Percentiles rank a stretch among this genome's conserved stretches.
Evolutionary conservation across 179 eudicot species (phyloP).

Genomic region (Beta corolliflora): DNA sequence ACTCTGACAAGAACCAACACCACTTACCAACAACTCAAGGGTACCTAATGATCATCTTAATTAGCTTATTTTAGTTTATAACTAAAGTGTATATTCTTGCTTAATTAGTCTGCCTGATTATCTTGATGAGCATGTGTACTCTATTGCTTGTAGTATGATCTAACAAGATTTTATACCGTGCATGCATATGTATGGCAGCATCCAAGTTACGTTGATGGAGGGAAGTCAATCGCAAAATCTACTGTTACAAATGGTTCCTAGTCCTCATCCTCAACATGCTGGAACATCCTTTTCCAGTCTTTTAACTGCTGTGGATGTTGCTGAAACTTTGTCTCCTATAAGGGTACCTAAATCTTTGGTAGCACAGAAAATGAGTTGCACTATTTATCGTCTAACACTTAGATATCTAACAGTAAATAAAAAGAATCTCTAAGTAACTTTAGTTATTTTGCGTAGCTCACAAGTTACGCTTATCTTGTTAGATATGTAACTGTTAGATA

Average conservation of each 20-base stretch:
- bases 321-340: constrained; percentile 15
- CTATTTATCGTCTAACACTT: too few species aligned
- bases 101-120: neutral
- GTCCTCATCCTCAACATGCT: constrained; percentile 20
- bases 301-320: constrained; percentile 7
- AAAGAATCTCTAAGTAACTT: too few species aligned
- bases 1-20: constrained; percentile 2
- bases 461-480: too few species aligned
- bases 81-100: neutral
- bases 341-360: constrained; percentile 1
- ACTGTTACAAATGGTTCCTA: neutral
- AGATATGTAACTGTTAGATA: too few species aligned
- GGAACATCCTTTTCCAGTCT: constrained; percentile 26
- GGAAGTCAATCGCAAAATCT: neutral
- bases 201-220: neutral
- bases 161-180: neutral
- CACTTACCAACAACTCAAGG: constrained; percentile 11
- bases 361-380: neutral
- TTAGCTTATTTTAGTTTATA: too few species aligned
- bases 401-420: too few species aligned
- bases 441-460: too few species aligned
- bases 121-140: neutral
- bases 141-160: neutral
- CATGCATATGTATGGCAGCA: constrained; percentile 2
- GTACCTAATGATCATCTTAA: constrained; percentile 1